Evolutionary conservation across 2,329 filamentous ascomycete species (phyloP).

Genomic region (Fonsecaea multimorphosa): DNA sequence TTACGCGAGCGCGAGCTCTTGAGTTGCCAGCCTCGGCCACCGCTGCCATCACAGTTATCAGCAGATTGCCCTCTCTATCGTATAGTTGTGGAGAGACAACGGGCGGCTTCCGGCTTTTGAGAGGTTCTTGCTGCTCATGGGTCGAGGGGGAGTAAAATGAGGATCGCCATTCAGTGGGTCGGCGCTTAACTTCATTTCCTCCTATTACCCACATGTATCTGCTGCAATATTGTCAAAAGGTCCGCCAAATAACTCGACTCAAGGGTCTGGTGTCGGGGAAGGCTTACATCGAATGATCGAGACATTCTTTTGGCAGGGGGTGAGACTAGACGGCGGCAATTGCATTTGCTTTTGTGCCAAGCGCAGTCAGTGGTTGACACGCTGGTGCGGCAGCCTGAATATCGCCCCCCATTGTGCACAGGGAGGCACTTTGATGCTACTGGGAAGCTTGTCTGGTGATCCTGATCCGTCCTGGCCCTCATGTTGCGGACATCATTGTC

Average conservation of each 20-base stretch:
- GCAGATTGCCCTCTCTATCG: not conserved
- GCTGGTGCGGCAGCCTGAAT: not conserved
- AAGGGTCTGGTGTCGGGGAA: not conserved
- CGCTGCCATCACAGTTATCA: not conserved
- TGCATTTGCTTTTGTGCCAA: not conserved
- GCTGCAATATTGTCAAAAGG: not conserved
- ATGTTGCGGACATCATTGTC: constrained; percentile 55
- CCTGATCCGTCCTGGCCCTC: constrained; percentile 5
- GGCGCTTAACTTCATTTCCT: not conserved
- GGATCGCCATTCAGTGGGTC: not conserved
- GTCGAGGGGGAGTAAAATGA: not conserved
- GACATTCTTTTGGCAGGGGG: not conserved
- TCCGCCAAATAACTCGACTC: not conserved
- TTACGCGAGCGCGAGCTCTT: not conserved
- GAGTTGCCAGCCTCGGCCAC: not conserved
- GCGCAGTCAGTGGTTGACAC: not conserved
- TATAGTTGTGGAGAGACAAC: not conserved
- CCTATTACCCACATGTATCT: not conserved
- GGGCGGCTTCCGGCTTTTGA: not conserved
- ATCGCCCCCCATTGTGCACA: not conserved
- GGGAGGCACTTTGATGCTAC: not conserved
- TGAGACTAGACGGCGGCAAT: not conserved
- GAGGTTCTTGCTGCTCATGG: not conserved
- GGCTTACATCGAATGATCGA: constrained; percentile 5
- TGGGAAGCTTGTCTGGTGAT: not conserved